Percentiles rank a stretch among this genome's conserved stretches.
Conservation (phyloP, 345 rosid species). For the Triadica sebifera region DNA sequence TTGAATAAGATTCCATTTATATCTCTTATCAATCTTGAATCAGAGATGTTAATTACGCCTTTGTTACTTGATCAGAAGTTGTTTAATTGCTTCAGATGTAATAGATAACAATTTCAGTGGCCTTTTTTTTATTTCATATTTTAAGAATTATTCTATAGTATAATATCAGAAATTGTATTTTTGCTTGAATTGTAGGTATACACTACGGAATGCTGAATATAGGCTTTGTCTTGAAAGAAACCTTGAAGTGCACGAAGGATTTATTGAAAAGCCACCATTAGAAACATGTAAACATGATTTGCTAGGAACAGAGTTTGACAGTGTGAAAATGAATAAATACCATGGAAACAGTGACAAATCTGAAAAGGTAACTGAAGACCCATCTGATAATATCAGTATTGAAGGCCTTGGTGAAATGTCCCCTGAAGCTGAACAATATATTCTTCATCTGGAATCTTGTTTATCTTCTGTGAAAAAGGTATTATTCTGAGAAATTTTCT, state of each 20-base stretch:
- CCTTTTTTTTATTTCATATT: background rate
- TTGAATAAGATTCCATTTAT: background rate
- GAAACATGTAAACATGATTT: constrained; percentile 37
- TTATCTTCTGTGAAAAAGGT: constrained; percentile 80
- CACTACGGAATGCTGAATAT: constrained; percentile 86
- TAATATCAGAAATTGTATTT: constrained; percentile 1
- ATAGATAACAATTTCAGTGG: background rate
- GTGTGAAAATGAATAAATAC: constrained; percentile 28
- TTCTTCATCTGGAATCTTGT: constrained; percentile 67
- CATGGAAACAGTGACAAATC: constrained; percentile 33
- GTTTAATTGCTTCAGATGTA: constrained; percentile 5
- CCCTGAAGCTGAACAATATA: constrained; percentile 65
- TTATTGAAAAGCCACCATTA: constrained; percentile 36
- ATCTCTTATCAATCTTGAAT: background rate
- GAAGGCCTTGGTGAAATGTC: constrained; percentile 63
- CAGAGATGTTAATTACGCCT: background rate
- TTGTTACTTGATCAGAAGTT: background rate
- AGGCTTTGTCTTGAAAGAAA: constrained; percentile 88
- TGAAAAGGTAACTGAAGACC: constrained; percentile 31
- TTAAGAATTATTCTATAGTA: background rate
- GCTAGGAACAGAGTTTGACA: constrained; percentile 39
- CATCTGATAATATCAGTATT: constrained; percentile 34
- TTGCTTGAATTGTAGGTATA: constrained; percentile 53
- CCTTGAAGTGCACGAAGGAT: constrained; percentile 53
- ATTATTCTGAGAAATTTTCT: background rate